A percentile compares a stretch with the other conserved stretches of the same genome.
Evolutionary conservation across 306 rosid species (phyloP).

Genomic region (Vicia sativa): DNA sequence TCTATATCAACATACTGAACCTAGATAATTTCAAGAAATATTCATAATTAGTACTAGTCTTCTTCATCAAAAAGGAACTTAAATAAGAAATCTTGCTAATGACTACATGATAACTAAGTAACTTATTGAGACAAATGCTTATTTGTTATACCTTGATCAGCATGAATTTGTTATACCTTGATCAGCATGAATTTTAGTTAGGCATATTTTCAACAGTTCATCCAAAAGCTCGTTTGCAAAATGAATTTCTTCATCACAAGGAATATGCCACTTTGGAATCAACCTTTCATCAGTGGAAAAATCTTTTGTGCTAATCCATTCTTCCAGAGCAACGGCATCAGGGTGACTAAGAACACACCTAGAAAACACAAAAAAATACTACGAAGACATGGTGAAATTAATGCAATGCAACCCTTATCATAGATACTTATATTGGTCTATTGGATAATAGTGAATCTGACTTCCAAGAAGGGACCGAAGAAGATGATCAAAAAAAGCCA

Average conservation of each 20-base stretch:
- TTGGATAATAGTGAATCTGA: constrained; percentile 90
- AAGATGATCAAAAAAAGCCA: constrained; percentile 98
- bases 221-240: constrained; percentile 93
- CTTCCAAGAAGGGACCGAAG: constrained; percentile 93
- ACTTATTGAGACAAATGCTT: constrained; percentile 28
- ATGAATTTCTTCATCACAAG: constrained; percentile 75
- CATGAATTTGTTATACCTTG: constrained; percentile 70
- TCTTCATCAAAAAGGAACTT: constrained; percentile 30
- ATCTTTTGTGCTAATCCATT: constrained; percentile 93
- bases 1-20: neutral
- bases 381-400: constrained; percentile 20
- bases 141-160: constrained; percentile 71
- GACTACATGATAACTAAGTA: neutral
- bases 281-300: constrained; percentile 52
- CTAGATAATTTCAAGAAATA: constrained; percentile 17
- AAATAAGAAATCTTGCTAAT: constrained; percentile 25
- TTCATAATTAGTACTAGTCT: constrained; percentile 4
- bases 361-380: constrained; percentile 18
- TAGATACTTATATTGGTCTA: constrained; percentile 87
- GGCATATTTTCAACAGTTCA: constrained; percentile 79
- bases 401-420: constrained; percentile 9
- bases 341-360: constrained; percentile 85
- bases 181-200: constrained; percentile 87
- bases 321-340: constrained; percentile 78
- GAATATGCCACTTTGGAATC: constrained; percentile 91